phyloP scores from a whole-genome alignment of 805 yeast species.

The Sungouiozyma ichnusensis region DNA sequence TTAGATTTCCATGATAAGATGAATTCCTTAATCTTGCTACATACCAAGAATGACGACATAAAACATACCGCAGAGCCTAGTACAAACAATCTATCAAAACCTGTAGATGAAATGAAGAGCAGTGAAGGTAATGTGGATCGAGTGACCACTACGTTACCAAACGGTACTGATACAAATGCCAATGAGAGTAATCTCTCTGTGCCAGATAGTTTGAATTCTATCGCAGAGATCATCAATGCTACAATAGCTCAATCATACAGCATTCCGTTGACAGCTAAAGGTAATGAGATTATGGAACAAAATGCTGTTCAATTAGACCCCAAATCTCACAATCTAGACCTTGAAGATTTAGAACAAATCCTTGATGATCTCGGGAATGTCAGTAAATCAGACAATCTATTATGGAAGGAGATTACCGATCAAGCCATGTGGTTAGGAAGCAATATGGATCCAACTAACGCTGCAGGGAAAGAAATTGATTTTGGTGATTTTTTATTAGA shows the following conservation, averaged over 20 bases:
- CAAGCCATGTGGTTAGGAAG: constrained; percentile 68
- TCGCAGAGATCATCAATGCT: constrained; percentile 15
- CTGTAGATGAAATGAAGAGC: background rate
- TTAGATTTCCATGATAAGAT: constrained; percentile 61
- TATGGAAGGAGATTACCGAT: constrained; percentile 70
- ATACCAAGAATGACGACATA: constrained; percentile 33
- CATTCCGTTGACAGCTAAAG: constrained; percentile 9
- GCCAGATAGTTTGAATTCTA: constrained; percentile 1
- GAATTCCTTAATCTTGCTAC: constrained; percentile 45
- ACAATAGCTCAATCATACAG: constrained; percentile 14
- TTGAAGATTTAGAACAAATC: constrained; percentile 28
- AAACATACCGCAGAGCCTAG: background rate
- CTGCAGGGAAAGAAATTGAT: constrained; percentile 18
- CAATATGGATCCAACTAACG: constrained; percentile 22
- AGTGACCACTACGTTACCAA: background rate
- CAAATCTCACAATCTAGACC: constrained; percentile 22
- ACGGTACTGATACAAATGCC: background rate
- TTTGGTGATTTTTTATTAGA: constrained; percentile 12
- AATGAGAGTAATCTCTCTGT: background rate
- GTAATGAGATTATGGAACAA: constrained; percentile 17
- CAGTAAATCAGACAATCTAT: constrained; percentile 37
- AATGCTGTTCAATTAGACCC: constrained; percentile 25
- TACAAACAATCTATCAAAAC: background rate
- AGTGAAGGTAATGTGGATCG: background rate
- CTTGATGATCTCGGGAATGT: constrained; percentile 24